Evolutionary conservation across 306 rosid genomes (phyloP).

Genomic region (Pyrus pyrifolia): DNA sequence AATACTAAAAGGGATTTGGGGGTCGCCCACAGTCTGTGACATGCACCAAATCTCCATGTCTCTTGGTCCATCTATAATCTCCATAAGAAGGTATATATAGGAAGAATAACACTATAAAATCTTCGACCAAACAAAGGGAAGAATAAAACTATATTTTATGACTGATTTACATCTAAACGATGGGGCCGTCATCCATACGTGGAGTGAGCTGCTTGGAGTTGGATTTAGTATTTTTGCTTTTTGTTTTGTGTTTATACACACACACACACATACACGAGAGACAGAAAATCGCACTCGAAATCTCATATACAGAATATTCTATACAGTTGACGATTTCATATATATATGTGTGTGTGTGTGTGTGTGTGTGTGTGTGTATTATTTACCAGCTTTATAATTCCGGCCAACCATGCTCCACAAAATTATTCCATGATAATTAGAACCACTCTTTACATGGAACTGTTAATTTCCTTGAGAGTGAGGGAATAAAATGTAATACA

Average conservation of each 20-base stretch:
- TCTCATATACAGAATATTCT: not conserved
- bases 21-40: conserved; percentile 15
- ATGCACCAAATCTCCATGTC: not conserved
- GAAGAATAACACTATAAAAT: not conserved
- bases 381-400: conserved; percentile 1
- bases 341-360: not conserved
- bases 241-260: not conserved
- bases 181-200: not conserved
- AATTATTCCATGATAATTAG: conserved; percentile 33
- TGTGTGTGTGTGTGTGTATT: no score
- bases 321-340: not conserved
- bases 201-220: not conserved
- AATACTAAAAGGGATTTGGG: conserved; percentile 14
- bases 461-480: conserved; percentile 12
- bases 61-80: not conserved
- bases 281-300: not conserved
- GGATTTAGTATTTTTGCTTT: not conserved
- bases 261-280: no score
- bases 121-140: not conserved
- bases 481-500: not conserved
- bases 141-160: not conserved
- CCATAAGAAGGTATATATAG: not conserved
- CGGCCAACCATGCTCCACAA: conserved; percentile 30
- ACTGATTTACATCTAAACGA: not conserved
- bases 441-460: conserved; percentile 33